phyloP scores from a whole-genome alignment of 352 stramenopile species.

The Phytophthora quininea region DNA sequence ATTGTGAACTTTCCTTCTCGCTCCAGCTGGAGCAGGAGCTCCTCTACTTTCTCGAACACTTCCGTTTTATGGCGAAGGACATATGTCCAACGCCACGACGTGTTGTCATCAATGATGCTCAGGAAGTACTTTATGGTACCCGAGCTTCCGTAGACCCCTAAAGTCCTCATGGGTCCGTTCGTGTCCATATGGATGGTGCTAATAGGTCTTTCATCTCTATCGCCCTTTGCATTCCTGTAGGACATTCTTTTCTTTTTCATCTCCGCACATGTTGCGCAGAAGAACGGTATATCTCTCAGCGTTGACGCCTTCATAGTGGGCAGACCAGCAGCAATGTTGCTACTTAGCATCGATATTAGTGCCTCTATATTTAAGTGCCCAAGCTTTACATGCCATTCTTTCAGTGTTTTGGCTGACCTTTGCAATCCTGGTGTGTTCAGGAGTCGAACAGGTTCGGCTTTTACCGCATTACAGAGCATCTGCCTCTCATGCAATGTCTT shows the following conservation, averaged over 20 bases:
- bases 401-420: background rate
- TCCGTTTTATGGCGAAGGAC: background rate
- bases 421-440: constrained; percentile 1
- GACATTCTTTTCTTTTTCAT: constrained; percentile 22
- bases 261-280: constrained; percentile 15
- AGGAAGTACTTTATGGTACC: constrained; percentile 6
- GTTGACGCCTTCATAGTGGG: background rate
- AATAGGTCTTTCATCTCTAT: constrained; percentile 11
- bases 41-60: constrained; percentile 1
- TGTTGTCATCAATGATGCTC: constrained; percentile 6
- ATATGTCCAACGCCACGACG: constrained; percentile 1
- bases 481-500: constrained; percentile 9
- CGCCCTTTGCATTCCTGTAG: constrained; percentile 16
- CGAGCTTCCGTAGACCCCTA: background rate
- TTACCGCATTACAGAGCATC: constrained; percentile 7
- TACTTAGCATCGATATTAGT: constrained; percentile 8
- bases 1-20: constrained; percentile 2
- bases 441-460: background rate
- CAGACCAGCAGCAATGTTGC: constrained; percentile 1
- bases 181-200: constrained; percentile 23
- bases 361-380: constrained; percentile 10
- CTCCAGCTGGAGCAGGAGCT: background rate
- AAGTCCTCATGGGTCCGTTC: constrained; percentile 16
- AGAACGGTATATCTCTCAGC: constrained; percentile 5
- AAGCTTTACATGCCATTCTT: constrained; percentile 13